These are phyloP conservation scores for Serendipita sp. DNA, from an alignment of 1,284 basidiomycete genomes.

Conservation along the genomic window DNA sequence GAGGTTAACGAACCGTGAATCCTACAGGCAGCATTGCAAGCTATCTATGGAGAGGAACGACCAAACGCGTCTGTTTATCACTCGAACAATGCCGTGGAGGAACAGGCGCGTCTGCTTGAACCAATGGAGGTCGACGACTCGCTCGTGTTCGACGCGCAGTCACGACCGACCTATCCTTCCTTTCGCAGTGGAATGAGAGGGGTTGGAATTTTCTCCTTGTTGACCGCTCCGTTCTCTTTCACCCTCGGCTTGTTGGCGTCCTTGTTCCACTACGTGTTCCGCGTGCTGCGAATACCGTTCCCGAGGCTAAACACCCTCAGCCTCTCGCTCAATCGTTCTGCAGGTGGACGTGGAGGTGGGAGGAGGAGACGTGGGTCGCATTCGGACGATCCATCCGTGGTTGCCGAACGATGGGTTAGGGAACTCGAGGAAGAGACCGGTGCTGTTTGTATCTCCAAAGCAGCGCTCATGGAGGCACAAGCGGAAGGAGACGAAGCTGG, in stretches of 20 bases:
- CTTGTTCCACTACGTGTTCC: constrained; percentile 39
- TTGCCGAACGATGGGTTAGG: constrained; percentile 57
- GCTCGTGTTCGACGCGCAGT: constrained; percentile 13
- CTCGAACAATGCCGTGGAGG: constrained; percentile 14
- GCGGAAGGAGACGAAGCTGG: constrained; percentile 17
- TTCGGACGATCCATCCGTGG: constrained; percentile 29
- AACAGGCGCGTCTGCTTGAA: constrained; percentile 10
- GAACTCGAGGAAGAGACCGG: constrained; percentile 71
- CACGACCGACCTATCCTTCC: background rate
- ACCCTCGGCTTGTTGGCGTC: constrained; percentile 36
- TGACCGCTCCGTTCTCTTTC: constrained; percentile 15
- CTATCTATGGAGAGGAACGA: constrained; percentile 36
- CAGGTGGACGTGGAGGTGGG: background rate
- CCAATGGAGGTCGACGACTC: constrained; percentile 42
- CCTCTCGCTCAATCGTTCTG: constrained; percentile 27
- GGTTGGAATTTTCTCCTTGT: constrained; percentile 14
- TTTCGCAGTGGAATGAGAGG: constrained; percentile 13
- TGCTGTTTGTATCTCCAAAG: constrained; percentile 39
- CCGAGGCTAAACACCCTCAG: constrained; percentile 28
- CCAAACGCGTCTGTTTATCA: constrained; percentile 17
- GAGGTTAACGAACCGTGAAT: background rate
- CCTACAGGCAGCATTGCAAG: constrained; percentile 40
- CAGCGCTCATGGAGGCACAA: constrained; percentile 15
- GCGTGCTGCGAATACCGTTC: constrained; percentile 37
- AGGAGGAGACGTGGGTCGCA: background rate